Evolutionary conservation across 352 stramenopile species (phyloP).

Genomic region (Aphanomyces astaci): DNA sequence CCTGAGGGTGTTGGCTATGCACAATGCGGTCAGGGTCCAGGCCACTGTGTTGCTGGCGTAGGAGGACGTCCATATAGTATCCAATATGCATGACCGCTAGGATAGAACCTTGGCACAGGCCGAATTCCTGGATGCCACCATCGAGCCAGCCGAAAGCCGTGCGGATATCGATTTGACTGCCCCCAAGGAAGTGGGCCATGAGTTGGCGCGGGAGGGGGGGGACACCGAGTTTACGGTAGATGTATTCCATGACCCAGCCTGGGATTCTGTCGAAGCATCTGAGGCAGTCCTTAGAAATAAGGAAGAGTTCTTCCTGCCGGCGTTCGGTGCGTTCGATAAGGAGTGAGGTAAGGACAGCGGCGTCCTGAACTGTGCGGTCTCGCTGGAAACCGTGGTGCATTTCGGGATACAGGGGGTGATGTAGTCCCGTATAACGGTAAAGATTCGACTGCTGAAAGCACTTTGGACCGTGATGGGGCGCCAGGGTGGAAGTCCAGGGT

Average conservation of each 20-base stretch:
- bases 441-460: too few species aligned
- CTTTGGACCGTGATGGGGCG: too few species aligned
- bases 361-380: too few species aligned
- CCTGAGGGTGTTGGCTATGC: neutral
- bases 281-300: too few species aligned
- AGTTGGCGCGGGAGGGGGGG: neutral
- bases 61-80: neutral
- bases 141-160: too few species aligned
- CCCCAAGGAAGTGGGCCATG: neutral
- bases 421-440: too few species aligned
- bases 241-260: too few species aligned
- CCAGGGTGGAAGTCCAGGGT: too few species aligned
- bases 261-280: too few species aligned
- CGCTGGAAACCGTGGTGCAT: too few species aligned
- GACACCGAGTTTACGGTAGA: too few species aligned
- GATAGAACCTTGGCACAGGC: neutral
- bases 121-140: neutral
- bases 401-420: too few species aligned
- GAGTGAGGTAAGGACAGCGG: neutral
- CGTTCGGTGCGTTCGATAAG: neutral
- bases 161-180: neutral
- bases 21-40: neutral
- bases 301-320: neutral
- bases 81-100: neutral
- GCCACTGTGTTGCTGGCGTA: neutral